phyloP scores from a whole-genome alignment of 208 protist species.

The Crithidia thermophila region DNA sequence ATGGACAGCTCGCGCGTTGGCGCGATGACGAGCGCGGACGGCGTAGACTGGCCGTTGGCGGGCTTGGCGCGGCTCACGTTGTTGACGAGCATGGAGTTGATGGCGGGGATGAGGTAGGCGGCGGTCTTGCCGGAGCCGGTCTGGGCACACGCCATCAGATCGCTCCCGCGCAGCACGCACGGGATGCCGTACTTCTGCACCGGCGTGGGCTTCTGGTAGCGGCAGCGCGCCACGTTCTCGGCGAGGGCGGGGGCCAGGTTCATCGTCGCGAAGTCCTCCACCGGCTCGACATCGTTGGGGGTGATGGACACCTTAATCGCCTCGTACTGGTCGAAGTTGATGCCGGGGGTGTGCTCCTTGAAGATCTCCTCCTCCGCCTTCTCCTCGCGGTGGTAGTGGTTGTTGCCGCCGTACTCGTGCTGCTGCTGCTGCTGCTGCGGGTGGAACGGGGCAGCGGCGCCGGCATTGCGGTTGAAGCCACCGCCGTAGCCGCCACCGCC shows the following conservation, averaged over 20 bases:
- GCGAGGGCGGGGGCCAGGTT: constrained; percentile 86
- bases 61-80: constrained; percentile 52
- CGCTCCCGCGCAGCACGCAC: constrained; percentile 90
- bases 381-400: constrained; percentile 84
- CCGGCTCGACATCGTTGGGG: constrained; percentile 82
- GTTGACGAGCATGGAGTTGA: constrained; percentile 90
- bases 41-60: constrained; percentile 70
- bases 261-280: constrained; percentile 84
- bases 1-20: constrained; percentile 98
- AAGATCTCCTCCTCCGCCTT: constrained; percentile 92
- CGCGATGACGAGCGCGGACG: constrained; percentile 95
- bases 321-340: constrained; percentile 94
- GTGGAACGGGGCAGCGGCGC: constrained; percentile 20
- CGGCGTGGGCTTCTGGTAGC: constrained; percentile 98
- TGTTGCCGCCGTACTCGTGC: constrained; percentile 40
- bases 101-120: constrained; percentile 98
- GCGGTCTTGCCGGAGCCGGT: constrained; percentile 99
- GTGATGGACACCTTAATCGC: constrained; percentile 85
- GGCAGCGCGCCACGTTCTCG: constrained; percentile 94
- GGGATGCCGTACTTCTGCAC: constrained; percentile 99
- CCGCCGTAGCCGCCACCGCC: constrained; percentile 26
- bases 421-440: constrained; percentile 16
- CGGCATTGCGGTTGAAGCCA: constrained; percentile 21
- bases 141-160: constrained; percentile 99
- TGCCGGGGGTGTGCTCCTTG: constrained; percentile 91